Conservation (phyloP, 495 filamentous ascomycete genomes). For the Hypoxylon subgilvum region DNA sequence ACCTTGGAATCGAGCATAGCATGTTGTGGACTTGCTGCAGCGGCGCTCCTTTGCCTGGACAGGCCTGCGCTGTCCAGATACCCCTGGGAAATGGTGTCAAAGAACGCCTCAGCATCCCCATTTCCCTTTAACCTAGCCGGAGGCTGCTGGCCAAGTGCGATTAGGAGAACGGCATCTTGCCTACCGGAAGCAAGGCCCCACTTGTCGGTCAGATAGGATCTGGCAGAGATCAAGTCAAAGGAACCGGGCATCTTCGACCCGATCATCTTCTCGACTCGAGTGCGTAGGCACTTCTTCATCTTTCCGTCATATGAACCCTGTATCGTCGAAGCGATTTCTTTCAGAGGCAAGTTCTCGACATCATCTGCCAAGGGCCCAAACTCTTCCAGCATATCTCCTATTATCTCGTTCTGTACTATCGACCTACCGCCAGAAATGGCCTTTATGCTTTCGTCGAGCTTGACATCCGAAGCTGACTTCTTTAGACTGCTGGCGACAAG, state of each 20-base stretch:
- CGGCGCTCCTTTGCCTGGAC: constrained; percentile 65
- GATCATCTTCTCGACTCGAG: constrained; percentile 79
- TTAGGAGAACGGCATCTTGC: constrained; percentile 80
- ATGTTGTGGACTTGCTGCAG: constrained; percentile 68
- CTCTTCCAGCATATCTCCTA: constrained; percentile 85
- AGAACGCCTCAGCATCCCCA: constrained; percentile 77
- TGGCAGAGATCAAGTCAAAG: constrained; percentile 82
- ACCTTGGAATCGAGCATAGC: constrained; percentile 87
- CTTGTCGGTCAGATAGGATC: constrained; percentile 80
- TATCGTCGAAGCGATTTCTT: constrained; percentile 84
- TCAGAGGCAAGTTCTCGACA: constrained; percentile 86
- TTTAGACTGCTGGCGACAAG: constrained; percentile 87
- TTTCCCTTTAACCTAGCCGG: constrained; percentile 76
- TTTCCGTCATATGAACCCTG: constrained; percentile 89
- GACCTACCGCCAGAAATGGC: constrained; percentile 69
- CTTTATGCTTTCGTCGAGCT: constrained; percentile 85
- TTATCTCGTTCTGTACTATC: constrained; percentile 83
- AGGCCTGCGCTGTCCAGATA: constrained; percentile 77
- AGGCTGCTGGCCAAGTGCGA: constrained; percentile 83
- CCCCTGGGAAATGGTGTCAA: constrained; percentile 75
- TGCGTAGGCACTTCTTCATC: constrained; percentile 84
- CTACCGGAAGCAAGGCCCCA: constrained; percentile 82
- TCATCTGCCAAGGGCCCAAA: constrained; percentile 90
- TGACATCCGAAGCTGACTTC: constrained; percentile 77
- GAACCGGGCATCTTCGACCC: constrained; percentile 93